phyloP scores from a whole-genome alignment of 768 basidiomycete species.

The Tricholoma furcatifolium region DNA sequence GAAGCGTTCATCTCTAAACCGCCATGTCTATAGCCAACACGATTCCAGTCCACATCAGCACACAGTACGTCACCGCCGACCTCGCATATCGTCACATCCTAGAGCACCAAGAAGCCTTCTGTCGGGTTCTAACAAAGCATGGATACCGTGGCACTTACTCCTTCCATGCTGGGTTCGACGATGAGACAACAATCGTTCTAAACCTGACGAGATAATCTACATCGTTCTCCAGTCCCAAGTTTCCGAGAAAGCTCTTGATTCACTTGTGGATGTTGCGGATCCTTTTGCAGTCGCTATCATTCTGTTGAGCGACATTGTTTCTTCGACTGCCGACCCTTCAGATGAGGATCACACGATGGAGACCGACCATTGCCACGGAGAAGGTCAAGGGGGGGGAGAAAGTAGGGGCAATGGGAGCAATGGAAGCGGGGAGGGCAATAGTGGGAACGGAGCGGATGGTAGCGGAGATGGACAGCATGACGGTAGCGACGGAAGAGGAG shows the following conservation, averaged over 20 bases:
- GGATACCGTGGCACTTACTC: background rate
- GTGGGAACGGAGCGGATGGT: background rate
- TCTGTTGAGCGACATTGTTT: background rate
- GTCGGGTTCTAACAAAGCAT: background rate
- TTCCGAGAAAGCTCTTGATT: background rate
- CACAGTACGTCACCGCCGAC: background rate
- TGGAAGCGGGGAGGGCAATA: background rate
- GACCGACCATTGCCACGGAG: background rate
- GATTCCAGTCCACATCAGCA: conserved; percentile 4
- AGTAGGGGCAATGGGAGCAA: background rate
- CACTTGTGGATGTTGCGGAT: background rate
- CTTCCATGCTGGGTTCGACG: background rate
- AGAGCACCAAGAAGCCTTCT: too few species aligned
- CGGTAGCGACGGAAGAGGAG: background rate
- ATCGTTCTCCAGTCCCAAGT: background rate
- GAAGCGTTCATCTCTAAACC: too few species aligned
- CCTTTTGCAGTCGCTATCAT: background rate
- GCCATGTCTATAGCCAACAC: too few species aligned
- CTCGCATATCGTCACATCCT: background rate
- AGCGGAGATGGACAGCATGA: background rate
- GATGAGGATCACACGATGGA: too few species aligned
- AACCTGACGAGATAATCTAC: background rate
- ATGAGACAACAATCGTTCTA: background rate
- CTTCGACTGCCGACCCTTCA: background rate
- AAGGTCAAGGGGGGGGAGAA: background rate